These are phyloP conservation scores for Ostreobium quekettii DNA, from an alignment of 139 green algal species.

Conservation along the genomic window DNA sequence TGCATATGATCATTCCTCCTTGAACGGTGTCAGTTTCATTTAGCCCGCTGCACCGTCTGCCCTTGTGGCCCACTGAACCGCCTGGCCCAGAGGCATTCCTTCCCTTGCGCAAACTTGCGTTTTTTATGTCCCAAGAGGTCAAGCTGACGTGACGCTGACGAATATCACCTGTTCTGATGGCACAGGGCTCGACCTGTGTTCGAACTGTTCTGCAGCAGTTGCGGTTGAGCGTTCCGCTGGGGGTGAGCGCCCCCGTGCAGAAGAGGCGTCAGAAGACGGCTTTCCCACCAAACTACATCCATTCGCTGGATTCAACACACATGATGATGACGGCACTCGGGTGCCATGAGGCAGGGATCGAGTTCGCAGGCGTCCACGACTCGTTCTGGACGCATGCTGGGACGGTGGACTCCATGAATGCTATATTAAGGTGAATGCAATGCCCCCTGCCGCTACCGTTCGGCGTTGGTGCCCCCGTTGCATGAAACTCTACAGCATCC, in stretches of 20 bases:
- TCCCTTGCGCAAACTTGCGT: too few relatives aligned
- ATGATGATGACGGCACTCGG: constrained; percentile 95
- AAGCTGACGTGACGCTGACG: too few relatives aligned
- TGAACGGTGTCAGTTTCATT: too few relatives aligned
- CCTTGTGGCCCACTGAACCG: too few relatives aligned
- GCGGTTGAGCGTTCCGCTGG: constrained; percentile 30
- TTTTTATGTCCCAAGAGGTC: too few relatives aligned
- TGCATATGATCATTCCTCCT: too few relatives aligned
- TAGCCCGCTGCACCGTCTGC: too few relatives aligned
- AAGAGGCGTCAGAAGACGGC: constrained; percentile 67
- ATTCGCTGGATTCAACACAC: constrained; percentile 89
- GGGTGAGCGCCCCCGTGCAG: constrained; percentile 34
- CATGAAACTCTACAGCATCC: too few relatives aligned
- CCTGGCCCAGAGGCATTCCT: too few relatives aligned
- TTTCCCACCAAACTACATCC: constrained; percentile 97
- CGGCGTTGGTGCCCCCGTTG: too few relatives aligned
- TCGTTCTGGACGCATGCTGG: constrained; percentile 97
- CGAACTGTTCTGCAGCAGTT: constrained; percentile 35
- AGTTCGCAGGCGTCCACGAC: constrained; percentile 93
- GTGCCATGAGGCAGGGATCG: constrained; percentile 49
- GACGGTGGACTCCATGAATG: constrained; percentile 62
- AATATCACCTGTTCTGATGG: too few relatives aligned
- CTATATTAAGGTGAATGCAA: constrained; percentile 34
- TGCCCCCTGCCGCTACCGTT: neutral
- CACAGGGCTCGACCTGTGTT: too few relatives aligned